Percentiles rank a stretch among this genome's conserved stretches.
Evolutionary conservation across 192 early-diverging fungal genomes (phyloP).

Genomic region (Linnemannia zychae): DNA sequence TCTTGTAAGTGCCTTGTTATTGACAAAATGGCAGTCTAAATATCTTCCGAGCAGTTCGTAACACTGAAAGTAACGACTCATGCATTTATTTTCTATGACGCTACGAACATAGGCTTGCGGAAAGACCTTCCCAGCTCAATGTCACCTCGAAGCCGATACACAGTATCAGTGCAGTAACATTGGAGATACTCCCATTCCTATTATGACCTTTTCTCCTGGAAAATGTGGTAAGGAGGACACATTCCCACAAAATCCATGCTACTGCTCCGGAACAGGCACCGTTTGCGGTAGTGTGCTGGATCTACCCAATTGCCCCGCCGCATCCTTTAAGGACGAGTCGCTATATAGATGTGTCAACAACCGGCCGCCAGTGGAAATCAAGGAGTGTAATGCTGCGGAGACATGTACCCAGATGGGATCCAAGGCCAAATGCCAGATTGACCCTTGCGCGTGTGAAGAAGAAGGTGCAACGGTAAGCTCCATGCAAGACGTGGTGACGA

Average conservation of each 20-base stretch:
- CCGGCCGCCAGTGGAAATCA: neutral
- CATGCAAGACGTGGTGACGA: neutral
- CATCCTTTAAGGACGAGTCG: neutral
- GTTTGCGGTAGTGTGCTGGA: neutral
- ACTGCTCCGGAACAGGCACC: neutral
- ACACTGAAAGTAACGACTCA: neutral
- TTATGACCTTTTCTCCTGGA: neutral
- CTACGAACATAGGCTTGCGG: conserved; percentile 19
- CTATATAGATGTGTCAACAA: neutral
- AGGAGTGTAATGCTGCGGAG: neutral
- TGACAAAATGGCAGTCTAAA: neutral
- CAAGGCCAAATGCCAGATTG: neutral
- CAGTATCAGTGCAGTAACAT: conserved; percentile 11
- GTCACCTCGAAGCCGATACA: neutral
- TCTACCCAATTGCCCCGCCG: neutral
- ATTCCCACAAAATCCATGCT: neutral
- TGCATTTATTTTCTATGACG: neutral
- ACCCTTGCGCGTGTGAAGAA: conserved; percentile 8
- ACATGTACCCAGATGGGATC: neutral
- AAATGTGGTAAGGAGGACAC: neutral
- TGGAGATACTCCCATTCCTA: neutral
- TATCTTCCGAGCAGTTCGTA: neutral
- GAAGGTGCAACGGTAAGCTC: neutral
- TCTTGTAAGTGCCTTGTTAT: neutral
- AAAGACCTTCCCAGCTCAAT: neutral